These are phyloP conservation scores for Dendrostoma leiphaemia DNA, from an alignment of 2,329 filamentous ascomycete genomes.

Conservation along the genomic window DNA sequence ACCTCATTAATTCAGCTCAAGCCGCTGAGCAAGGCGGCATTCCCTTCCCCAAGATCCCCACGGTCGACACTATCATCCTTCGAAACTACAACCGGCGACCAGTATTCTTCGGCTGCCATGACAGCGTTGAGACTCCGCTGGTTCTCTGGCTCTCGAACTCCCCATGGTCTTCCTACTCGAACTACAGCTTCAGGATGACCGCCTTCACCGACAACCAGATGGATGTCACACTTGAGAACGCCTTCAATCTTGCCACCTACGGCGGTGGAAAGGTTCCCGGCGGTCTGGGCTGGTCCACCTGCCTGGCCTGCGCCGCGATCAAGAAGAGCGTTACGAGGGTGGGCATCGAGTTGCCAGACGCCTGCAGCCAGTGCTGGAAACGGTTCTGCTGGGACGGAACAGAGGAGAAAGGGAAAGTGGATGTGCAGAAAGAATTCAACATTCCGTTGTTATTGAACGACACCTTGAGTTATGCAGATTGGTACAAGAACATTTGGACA, in stretches of 20 bases:
- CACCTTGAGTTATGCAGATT: not conserved
- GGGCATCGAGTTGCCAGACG: not conserved
- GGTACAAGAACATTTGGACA: not conserved
- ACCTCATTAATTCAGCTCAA: not conserved
- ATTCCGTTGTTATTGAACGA: not conserved
- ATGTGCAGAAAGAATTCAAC: not conserved
- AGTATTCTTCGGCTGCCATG: not conserved
- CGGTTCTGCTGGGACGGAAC: not conserved
- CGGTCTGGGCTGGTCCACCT: not conserved
- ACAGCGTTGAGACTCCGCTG: not conserved
- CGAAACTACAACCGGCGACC: not conserved
- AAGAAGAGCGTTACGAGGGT: not conserved
- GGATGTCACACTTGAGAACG: constrained; percentile 1
- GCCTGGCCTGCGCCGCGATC: not conserved
- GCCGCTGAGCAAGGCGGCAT: not conserved
- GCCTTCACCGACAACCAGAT: not conserved
- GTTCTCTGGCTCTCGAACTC: not conserved
- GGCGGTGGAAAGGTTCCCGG: not conserved
- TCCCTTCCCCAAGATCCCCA: not conserved
- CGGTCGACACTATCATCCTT: not conserved
- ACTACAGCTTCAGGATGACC: not conserved
- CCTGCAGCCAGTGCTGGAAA: not conserved
- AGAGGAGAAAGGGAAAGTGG: not conserved
- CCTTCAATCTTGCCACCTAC: not conserved
- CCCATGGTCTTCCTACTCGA: not conserved